A percentile compares a stretch with the other conserved stretches of the same genome.
These are phyloP conservation scores for Taphrina sp. DNA, from an alignment of 1,139 yeast species.

Conservation along the genomic window DNA sequence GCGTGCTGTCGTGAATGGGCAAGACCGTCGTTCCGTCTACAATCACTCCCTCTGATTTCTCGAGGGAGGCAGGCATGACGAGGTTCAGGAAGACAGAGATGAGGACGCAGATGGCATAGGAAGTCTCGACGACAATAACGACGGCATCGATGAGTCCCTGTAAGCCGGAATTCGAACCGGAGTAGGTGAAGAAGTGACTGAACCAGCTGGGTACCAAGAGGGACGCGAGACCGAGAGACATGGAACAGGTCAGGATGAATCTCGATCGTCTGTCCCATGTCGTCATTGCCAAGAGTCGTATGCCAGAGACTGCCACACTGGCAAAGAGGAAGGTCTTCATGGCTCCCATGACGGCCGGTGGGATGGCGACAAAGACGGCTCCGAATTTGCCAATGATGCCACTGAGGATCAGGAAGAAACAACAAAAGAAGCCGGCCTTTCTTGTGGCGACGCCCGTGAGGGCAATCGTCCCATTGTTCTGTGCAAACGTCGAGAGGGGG, in stretches of 20 bases:
- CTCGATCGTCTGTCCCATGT: constrained; percentile 86
- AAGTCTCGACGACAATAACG: constrained; percentile 78
- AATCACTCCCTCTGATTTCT: constrained; percentile 40
- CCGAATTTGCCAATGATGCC: constrained; percentile 87
- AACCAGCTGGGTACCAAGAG: constrained; percentile 78
- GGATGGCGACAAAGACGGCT: constrained; percentile 82
- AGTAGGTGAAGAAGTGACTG: constrained; percentile 67
- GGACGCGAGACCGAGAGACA: constrained; percentile 77
- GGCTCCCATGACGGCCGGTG: constrained; percentile 82
- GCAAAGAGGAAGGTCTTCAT: constrained; percentile 88
- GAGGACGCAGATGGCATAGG: constrained; percentile 80
- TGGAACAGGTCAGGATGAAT: constrained; percentile 71
- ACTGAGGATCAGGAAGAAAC: constrained; percentile 76
- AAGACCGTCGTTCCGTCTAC: constrained; percentile 6
- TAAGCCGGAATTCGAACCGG: constrained; percentile 62
- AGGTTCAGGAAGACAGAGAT: constrained; percentile 71
- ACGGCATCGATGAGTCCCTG: constrained; percentile 78
- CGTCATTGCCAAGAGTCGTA: constrained; percentile 66
- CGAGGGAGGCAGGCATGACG: constrained; percentile 67
- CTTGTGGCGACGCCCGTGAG: constrained; percentile 86
- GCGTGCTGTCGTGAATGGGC: constrained; percentile 19
- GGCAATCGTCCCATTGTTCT: constrained; percentile 89
- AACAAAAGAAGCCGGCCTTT: constrained; percentile 84
- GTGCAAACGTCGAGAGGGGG: constrained; percentile 81
- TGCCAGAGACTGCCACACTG: constrained; percentile 85